These are phyloP conservation scores for Yueomyces sinensis DNA, from an alignment of 805 yeast species.

Conservation along the genomic window DNA sequence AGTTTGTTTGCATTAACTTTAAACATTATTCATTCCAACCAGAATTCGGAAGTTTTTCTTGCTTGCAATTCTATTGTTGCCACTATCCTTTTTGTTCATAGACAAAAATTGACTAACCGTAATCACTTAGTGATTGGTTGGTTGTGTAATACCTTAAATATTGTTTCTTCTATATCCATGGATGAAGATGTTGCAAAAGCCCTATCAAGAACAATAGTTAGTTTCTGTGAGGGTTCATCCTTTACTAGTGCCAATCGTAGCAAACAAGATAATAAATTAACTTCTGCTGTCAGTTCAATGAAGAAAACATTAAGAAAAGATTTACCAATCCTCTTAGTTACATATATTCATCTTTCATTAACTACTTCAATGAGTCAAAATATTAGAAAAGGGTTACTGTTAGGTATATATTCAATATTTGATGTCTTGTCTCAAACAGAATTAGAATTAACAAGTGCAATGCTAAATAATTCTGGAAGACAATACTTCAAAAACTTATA, in stretches of 20 bases:
- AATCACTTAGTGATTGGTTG: conserved; percentile 49
- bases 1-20: conserved; percentile 27
- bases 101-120: conserved; percentile 58
- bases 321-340: conserved; percentile 43
- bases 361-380: conserved; percentile 32
- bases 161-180: conserved; percentile 24
- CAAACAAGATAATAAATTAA: conserved; percentile 28
- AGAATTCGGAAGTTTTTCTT: conserved; percentile 21
- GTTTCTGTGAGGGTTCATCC: conserved; percentile 57
- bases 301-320: conserved; percentile 53
- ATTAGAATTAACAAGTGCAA: conserved; percentile 43
- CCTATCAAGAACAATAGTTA: conserved; percentile 44
- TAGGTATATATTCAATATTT: conserved; percentile 50
- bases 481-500: conserved; percentile 54
- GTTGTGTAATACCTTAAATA: conserved; percentile 37
- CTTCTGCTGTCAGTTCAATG: conserved; percentile 39
- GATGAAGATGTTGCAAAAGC: conserved; percentile 31
- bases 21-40: neutral
- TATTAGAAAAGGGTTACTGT: conserved; percentile 35
- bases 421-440: conserved; percentile 61
- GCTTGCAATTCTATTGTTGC: conserved; percentile 40
- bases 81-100: conserved; percentile 48
- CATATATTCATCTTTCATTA: conserved; percentile 44
- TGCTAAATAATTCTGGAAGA: conserved; percentile 58
- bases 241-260: conserved; percentile 14